These are phyloP conservation scores for Termitomyces sp. DNA, from an alignment of 768 basidiomycete species.

Conservation along the genomic window DNA sequence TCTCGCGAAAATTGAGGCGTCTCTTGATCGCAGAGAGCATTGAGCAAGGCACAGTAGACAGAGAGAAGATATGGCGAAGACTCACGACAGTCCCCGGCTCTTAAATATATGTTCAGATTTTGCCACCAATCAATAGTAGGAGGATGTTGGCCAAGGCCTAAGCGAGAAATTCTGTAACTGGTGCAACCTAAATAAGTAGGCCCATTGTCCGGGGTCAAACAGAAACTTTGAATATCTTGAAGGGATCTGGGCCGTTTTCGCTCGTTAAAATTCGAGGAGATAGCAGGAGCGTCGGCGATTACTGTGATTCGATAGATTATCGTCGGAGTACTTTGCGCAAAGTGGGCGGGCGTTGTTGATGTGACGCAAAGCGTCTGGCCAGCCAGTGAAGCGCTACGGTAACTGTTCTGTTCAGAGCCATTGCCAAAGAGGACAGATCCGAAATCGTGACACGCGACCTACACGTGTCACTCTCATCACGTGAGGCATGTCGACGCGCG, in stretches of 20 bases:
- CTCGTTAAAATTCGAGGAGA: constrained; percentile 9
- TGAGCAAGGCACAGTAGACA: not conserved
- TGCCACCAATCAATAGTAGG: constrained; percentile 1
- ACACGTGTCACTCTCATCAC: not conserved
- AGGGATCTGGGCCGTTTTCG: constrained; percentile 8
- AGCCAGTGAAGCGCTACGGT: not conserved
- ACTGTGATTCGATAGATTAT: not conserved
- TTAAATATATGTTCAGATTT: constrained; percentile 5
- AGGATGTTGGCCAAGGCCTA: constrained; percentile 7
- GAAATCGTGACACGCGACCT: not conserved
- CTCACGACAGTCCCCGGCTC: not conserved
- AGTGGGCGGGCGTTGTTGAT: not conserved
- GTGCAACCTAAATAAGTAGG: not conserved
- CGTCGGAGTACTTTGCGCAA: not conserved
- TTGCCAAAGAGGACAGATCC: not conserved
- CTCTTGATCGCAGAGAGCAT: not conserved
- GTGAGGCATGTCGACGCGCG: no score
- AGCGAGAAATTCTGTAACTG: not conserved
- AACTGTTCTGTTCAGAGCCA: no score
- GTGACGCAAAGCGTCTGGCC: constrained; percentile 8
- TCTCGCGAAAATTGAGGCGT: constrained; percentile 2
- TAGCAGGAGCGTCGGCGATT: not conserved
- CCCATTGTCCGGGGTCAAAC: constrained; percentile 1
- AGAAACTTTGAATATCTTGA: not conserved
- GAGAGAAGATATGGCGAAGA: not conserved